Percentiles rank a stretch among this genome's conserved stretches.
These are phyloP conservation scores for Macrophomina tecta DNA, from an alignment of 2,329 filamentous ascomycete species.

Conservation along the genomic window DNA sequence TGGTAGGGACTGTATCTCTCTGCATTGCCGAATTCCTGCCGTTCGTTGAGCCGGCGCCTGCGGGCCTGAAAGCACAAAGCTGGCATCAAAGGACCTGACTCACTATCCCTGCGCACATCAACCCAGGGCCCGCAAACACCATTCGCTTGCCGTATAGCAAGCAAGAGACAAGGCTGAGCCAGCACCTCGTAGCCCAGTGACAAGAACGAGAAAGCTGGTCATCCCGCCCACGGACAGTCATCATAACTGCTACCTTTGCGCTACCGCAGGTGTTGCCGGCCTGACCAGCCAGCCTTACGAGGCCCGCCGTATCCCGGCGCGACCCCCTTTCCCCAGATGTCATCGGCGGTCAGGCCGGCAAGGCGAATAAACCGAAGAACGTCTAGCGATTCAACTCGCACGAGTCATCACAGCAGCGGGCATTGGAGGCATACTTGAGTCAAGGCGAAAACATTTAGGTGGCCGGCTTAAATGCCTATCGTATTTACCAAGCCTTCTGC, in stretches of 20 bases:
- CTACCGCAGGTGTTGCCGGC: not conserved
- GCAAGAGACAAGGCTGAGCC: not conserved
- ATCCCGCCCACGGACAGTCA: not conserved
- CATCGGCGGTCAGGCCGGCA: no score
- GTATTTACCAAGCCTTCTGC: no score
- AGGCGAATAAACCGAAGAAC: no score
- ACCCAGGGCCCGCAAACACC: not conserved
- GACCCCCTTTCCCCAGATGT: not conserved
- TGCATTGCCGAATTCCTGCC: not conserved
- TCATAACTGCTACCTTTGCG: not conserved
- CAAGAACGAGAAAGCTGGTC: not conserved
- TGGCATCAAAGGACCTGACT: slow-evolving; percentile 8
- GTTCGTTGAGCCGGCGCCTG: not conserved
- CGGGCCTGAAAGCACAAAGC: slow-evolving; percentile 13
- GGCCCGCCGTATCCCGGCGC: not conserved
- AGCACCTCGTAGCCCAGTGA: not conserved
- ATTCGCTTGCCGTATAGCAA: not conserved
- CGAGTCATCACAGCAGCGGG: no score
- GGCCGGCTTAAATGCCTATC: no score
- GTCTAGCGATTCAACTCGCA: no score
- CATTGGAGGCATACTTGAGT: no score
- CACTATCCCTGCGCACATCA: slow-evolving; percentile 17
- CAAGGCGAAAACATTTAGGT: no score
- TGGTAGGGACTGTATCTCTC: not conserved
- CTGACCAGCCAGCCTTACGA: not conserved